These are phyloP conservation scores for Penicillium robsamsonii DNA, from an alignment of 495 filamentous ascomycete genomes.

Conservation along the genomic window DNA sequence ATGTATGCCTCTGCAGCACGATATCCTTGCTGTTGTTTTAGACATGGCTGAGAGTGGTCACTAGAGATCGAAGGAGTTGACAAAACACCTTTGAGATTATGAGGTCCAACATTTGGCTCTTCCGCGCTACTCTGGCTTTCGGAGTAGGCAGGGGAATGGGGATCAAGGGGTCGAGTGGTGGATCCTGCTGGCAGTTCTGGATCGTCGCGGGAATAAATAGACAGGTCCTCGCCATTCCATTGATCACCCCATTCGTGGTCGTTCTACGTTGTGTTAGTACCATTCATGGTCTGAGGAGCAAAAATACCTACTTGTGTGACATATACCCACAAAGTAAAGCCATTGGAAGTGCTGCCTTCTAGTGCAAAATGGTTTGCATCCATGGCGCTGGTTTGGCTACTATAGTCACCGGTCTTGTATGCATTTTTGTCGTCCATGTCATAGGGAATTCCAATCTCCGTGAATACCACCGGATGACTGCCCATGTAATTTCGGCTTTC, in stretches of 20 bases:
- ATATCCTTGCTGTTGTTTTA: conserved; percentile 61
- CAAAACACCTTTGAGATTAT: conserved; percentile 70
- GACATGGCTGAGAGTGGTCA: conserved; percentile 44
- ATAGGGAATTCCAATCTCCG: conserved; percentile 96
- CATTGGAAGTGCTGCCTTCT: conserved; percentile 75
- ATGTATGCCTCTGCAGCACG: conserved; percentile 91
- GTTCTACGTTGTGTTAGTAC: conserved; percentile 52
- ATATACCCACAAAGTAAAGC: conserved; percentile 90
- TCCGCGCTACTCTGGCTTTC: conserved; percentile 55
- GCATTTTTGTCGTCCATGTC: conserved; percentile 97
- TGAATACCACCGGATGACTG: conserved; percentile 83
- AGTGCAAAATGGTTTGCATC: conserved; percentile 95
- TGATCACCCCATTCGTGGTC: conserved; percentile 87
- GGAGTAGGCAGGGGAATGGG: conserved; percentile 57
- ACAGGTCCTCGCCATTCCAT: conserved; percentile 97
- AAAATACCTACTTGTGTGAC: conserved; percentile 57
- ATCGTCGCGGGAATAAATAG: conserved; percentile 84
- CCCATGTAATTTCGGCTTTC: conserved; percentile 93
- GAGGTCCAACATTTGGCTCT: conserved; percentile 58
- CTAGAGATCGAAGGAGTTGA: conserved; percentile 70
- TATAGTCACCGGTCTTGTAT: conserved; percentile 95
- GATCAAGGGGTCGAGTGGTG: conserved; percentile 34
- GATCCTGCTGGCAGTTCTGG: conserved; percentile 54
- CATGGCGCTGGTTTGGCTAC: conserved; percentile 89
- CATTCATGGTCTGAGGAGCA: background rate